Percentiles rank a stretch among this genome's conserved stretches.
These are phyloP conservation scores for Phlebiopsis gigantea DNA, from an alignment of 768 basidiomycete species.

Conservation along the genomic window DNA sequence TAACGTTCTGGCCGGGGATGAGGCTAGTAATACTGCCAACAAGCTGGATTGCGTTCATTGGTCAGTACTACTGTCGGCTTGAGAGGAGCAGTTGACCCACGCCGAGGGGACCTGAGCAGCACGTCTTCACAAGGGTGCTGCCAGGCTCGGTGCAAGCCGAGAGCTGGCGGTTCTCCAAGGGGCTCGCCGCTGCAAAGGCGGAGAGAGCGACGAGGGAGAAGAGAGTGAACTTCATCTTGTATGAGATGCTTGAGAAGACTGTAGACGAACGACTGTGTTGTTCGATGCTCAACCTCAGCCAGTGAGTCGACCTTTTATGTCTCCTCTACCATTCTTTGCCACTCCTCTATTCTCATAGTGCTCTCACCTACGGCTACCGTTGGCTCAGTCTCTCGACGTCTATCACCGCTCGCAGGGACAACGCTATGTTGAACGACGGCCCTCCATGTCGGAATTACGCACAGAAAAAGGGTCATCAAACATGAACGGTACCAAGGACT, in stretches of 20 bases:
- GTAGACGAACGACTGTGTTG: not conserved
- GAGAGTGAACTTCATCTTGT: constrained; percentile 4
- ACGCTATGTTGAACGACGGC: not conserved
- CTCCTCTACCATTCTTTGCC: not conserved
- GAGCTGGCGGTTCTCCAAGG: not conserved
- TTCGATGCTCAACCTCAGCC: not conserved
- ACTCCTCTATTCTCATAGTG: not conserved
- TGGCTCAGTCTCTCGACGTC: not conserved
- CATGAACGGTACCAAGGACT: not conserved
- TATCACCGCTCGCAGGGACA: not conserved
- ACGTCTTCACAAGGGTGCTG: too few relatives aligned
- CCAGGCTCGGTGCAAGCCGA: too few relatives aligned
- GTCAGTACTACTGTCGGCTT: too few relatives aligned
- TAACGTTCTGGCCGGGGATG: too few relatives aligned
- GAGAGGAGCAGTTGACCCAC: too few relatives aligned
- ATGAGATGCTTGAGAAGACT: not conserved
- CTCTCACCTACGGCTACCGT: not conserved
- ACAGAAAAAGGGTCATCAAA: not conserved
- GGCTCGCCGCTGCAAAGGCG: not conserved
- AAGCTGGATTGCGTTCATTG: too few relatives aligned
- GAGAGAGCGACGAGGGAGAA: constrained; percentile 10
- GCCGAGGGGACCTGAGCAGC: too few relatives aligned
- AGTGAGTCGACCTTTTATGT: not conserved
- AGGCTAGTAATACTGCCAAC: too few relatives aligned
- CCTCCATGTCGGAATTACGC: not conserved